Evolutionary conservation across 495 filamentous ascomycete species (phyloP).

Genomic region (Podospora fimiseda): DNA sequence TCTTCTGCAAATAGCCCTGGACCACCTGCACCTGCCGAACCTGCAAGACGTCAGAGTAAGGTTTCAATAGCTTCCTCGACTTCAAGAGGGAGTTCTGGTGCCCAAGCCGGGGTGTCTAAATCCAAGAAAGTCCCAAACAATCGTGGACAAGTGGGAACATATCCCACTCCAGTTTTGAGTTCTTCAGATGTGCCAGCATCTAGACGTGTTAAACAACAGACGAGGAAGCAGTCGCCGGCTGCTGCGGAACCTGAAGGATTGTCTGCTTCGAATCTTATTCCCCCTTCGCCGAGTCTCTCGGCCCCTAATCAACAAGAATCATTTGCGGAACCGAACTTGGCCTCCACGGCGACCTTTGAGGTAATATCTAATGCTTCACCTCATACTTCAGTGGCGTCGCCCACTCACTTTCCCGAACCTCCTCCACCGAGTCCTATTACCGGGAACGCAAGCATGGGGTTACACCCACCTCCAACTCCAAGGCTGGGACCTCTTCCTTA

Average conservation of each 20-base stretch:
- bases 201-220: not conserved
- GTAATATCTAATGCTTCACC: no score
- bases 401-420: no score
- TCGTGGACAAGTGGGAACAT: not conserved
- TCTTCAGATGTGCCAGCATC: not conserved
- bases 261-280: not conserved
- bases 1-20: not conserved
- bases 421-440: no score
- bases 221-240: not conserved
- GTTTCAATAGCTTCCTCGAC: not conserved
- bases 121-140: not conserved
- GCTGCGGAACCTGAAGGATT: not conserved
- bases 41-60: not conserved
- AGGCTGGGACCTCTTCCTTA: no score
- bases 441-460: no score
- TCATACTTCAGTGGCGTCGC: no score
- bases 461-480: no score
- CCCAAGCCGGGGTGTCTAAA: not conserved
- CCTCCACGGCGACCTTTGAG: no score
- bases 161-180: not conserved
- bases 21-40: not conserved
- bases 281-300: not conserved
- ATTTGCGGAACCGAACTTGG: no score
- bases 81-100: not conserved
- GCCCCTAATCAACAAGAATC: no score